Conservation (phyloP, 768 basidiomycete species). For the Lactarius vividus region DNA sequence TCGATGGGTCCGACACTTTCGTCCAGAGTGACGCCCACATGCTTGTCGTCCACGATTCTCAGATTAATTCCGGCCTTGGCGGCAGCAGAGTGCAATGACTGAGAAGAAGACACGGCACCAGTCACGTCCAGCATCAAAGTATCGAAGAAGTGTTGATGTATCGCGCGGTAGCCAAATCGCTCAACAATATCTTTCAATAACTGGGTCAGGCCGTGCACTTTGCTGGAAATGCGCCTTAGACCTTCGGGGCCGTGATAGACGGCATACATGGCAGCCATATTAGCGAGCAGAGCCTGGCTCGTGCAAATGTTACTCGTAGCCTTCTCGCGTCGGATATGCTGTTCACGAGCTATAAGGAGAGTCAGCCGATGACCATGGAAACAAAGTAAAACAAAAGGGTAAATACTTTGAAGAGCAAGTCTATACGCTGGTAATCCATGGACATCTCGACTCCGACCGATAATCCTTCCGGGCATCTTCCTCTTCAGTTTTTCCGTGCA, state of each 20-base stretch:
- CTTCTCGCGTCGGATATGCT: constrained; percentile 96
- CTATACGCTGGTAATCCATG: constrained; percentile 88
- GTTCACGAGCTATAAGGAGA: constrained; percentile 73
- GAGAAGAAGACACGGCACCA: constrained; percentile 50
- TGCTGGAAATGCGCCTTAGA: constrained; percentile 77
- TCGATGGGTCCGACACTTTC: constrained; percentile 82
- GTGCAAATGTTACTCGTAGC: constrained; percentile 99
- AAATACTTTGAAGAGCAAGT: constrained; percentile 89
- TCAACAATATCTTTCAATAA: constrained; percentile 68
- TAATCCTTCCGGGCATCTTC: constrained; percentile 97
- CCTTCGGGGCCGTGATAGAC: constrained; percentile 94
- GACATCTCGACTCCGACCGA: constrained; percentile 85
- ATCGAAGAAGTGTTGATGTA: constrained; percentile 85
- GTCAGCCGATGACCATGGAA: neutral
- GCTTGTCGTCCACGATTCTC: constrained; percentile 66
- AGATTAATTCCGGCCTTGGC: constrained; percentile 74
- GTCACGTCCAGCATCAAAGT: constrained; percentile 80
- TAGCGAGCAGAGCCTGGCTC: constrained; percentile 94
- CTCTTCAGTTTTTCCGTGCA: constrained; percentile 89
- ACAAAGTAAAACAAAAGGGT: neutral
- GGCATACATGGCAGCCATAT: constrained; percentile 99
- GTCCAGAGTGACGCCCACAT: constrained; percentile 88
- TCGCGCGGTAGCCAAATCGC: constrained; percentile 66
- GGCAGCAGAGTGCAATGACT: constrained; percentile 68
- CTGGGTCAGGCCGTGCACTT: constrained; percentile 86